Base-by-base conservation (phyloP, 257 asterid species). In the Knoxia roxburghii region DNA sequence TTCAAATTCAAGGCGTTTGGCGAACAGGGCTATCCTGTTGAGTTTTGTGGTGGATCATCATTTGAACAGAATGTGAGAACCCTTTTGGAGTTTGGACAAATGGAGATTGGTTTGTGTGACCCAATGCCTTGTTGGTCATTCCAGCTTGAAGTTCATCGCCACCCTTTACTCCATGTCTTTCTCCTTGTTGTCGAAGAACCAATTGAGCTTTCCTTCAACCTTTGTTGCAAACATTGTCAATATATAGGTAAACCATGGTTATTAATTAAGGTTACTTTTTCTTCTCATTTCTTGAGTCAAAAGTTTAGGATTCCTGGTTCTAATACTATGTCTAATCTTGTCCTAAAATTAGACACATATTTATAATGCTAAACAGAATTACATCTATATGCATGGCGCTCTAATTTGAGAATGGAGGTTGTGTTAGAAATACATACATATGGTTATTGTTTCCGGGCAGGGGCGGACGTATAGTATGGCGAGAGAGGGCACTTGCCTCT, bases 101-200 rank as follows among this genome's bases (percentile, higher is more conserved):
- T 75, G 32, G 96, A 90, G 77, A 72, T 27, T 17, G 85, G 86
- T 18, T 71, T 61, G 18, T 76, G 83, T n/a, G 90, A 83, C 8
- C 76, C 79, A 14, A 71, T 76, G 83, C 35, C 86, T 1, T 77
- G 82, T 59, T 94, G 97, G 99, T 94, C 97, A 1, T 94, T 94
- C 58, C 95, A 90, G 72, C 89, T 94, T 4, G 95, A 94, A 68
- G 86, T 87, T 43, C 83, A 86, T 32, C 92, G 95, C 4, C 91
- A 93, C 45, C 96, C 97, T 4, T 71, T 79, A 53, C 62, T 87
- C 64, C 80, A 86, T 64, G 61, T 86, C 9, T 75, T 82, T 61
- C 78, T 94, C 43, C 72, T 88, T 68, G 96, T 94, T 12, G 87
- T 90, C 15, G 96, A 94, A 63, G 97, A 94, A 82, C 92, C 95